Conservation (phyloP, 2,329 filamentous ascomycete species). For the Botryotinia narcissicola region DNA sequence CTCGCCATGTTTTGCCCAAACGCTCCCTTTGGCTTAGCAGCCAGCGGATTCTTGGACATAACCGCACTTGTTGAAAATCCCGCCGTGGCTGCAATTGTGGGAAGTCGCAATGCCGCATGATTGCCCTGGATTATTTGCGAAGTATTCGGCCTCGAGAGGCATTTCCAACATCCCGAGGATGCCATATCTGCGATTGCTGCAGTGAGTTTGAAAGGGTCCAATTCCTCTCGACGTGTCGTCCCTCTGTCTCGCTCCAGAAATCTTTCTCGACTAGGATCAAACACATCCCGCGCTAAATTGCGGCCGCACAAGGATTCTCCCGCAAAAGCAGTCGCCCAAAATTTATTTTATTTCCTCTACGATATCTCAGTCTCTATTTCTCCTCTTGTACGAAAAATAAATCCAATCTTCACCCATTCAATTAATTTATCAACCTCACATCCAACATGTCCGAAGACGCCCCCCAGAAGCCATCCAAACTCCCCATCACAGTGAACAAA, state of each 20-base stretch:
- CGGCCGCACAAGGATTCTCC: slow-evolving; percentile 20
- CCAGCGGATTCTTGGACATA: slow-evolving; percentile 23
- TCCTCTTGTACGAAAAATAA: slow-evolving; percentile 10
- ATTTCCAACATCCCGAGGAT: slow-evolving; percentile 57
- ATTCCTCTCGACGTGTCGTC: slow-evolving; percentile 12
- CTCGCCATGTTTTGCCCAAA: slow-evolving; percentile 21
- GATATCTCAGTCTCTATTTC: slow-evolving; percentile 3
- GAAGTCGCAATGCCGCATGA: slow-evolving; percentile 37
- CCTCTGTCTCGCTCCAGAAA: slow-evolving; percentile 14
- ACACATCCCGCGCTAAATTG: slow-evolving; percentile 20
- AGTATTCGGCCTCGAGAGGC: slow-evolving; percentile 49
- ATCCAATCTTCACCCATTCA: slow-evolving; percentile 13
- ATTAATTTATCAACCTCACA: slow-evolving; percentile 11
- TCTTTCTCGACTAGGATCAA: slow-evolving; percentile 17
- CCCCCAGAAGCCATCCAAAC: slow-evolving; percentile 36
- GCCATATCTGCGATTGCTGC: slow-evolving; percentile 45
- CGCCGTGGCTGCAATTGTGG: slow-evolving; percentile 30
- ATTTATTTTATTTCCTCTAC: slow-evolving; percentile 23
- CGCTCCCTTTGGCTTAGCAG: slow-evolving; percentile 10
- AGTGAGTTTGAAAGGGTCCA: background rate
- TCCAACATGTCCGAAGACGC: slow-evolving; percentile 18
- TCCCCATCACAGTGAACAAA: slow-evolving; percentile 69
- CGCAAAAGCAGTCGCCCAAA: slow-evolving; percentile 22
- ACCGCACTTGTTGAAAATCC: slow-evolving; percentile 35
- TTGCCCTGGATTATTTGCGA: slow-evolving; percentile 43